Evolutionary conservation across 345 rosid species (phyloP).

Genomic region (Barbarea vulgaris): DNA sequence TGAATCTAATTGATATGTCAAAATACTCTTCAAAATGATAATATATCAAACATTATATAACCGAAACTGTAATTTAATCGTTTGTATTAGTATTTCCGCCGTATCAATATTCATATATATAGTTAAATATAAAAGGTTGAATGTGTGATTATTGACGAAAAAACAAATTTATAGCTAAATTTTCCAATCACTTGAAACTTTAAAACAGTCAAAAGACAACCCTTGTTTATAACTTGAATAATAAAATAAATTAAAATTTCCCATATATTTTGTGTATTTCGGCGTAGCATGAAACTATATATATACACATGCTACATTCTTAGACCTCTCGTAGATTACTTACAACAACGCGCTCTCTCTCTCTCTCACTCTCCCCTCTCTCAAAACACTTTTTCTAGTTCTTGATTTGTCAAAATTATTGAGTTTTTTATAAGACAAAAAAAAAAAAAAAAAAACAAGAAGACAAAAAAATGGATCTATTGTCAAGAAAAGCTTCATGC

Average conservation of each 20-base stretch:
- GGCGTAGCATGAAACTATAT: constrained; percentile 27
- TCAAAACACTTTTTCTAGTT: constrained; percentile 1
- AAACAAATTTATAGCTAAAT: neutral
- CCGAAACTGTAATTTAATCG: neutral
- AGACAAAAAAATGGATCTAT: constrained; percentile 44
- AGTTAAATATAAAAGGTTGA: neutral
- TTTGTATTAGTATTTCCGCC: neutral
- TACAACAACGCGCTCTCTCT: neutral
- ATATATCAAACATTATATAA: neutral
- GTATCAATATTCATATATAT: neutral
- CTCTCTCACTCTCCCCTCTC: neutral
- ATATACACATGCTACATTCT: constrained; percentile 33
- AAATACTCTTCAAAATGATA: constrained; percentile 4
- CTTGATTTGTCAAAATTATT: constrained; percentile 8
- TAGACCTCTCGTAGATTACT: constrained; percentile 21
- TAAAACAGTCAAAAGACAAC: neutral
- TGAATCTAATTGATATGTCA: constrained; percentile 7
- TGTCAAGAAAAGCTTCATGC: constrained; percentile 63
- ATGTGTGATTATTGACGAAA: neutral
- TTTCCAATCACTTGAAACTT: neutral
- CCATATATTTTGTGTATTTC: neutral
- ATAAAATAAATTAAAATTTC: neutral
- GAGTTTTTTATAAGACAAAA: neutral
- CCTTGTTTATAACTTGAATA: neutral
- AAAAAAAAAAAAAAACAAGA: no score